Base-by-base conservation (phyloP, 75 land plant species). In the Pinus taeda region DNA sequence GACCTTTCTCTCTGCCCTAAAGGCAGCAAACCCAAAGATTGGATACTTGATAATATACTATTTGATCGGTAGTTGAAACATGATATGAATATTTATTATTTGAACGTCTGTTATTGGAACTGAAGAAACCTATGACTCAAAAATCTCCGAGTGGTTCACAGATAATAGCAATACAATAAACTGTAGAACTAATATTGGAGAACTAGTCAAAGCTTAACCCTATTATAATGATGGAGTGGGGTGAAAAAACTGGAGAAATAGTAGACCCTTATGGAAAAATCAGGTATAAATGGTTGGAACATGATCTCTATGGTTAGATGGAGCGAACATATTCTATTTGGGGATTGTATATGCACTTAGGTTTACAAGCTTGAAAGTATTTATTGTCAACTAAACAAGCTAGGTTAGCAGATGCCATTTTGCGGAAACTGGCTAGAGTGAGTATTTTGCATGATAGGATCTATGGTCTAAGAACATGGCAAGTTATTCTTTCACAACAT, bases 41-140 rank as follows among this genome's bases (percentile, higher is more conserved):
- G 26, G 26, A 26, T 26, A 26, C 26, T 26, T 26, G 26, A 26
- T 26, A 26, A 26, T 26, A 26, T 26, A 26, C 26, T 26, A 26
- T 97, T 29, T 89, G 99, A 57, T 98, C 99, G 30, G 98, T 97
- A 61, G 99, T 97, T 59, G 99, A 97, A 83, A 97, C 99, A 39
- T 98, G 99, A 45, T 97, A 97, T 76, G 99, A 97, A 63, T 95
- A 97, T 86, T 6, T 97, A 29, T 80, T 97, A 77, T 95, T 95
- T 76, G 98, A 93, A 80, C 89, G 98, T 73, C 84, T 97, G 88
- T 84, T 97, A 67, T 56, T 97, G 84, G 98, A 97, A 78, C 80
- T 87, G 57, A 85, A 81, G 77, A 49, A 73, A 11, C 98, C 95
- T 24, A 75, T 80, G 2, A 72, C 81, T 60, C 79, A 86, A 66